phyloP scores from a whole-genome alignment of 257 asterid species.

The Salvia rosmarinus region DNA sequence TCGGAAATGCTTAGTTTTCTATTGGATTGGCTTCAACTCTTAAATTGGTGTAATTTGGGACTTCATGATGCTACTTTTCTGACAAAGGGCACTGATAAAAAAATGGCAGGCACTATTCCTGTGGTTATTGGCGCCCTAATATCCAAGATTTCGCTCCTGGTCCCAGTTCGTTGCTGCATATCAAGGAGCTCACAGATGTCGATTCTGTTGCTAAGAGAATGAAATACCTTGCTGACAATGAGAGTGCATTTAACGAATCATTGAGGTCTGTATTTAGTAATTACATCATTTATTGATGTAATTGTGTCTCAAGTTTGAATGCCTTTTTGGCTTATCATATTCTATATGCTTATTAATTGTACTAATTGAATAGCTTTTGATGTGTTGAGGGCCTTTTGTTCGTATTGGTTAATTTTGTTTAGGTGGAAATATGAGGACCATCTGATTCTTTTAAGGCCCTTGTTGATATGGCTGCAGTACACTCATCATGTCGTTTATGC shows the following conservation, averaged over 20 bases:
- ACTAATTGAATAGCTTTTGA: background rate
- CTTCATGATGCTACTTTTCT: constrained; percentile 36
- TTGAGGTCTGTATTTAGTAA: constrained; percentile 57
- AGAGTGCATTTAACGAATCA: constrained; percentile 68
- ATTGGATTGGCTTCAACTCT: background rate
- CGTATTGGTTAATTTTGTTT: constrained; percentile 20
- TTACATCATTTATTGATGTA: background rate
- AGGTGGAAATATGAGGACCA: constrained; percentile 97
- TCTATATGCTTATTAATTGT: background rate
- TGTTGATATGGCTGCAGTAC: constrained; percentile 99
- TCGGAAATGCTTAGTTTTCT: no score
- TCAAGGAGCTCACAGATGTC: constrained; percentile 68
- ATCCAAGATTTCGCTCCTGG: constrained; percentile 91
- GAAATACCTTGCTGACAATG: constrained; percentile 79
- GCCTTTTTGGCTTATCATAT: background rate
- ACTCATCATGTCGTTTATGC: constrained; percentile 98
- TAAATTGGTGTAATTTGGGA: constrained; percentile 1
- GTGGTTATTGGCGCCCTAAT: constrained; percentile 91
- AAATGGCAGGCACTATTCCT: constrained; percentile 73
- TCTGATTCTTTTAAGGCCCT: constrained; percentile 97
- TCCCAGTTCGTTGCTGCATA: constrained; percentile 71
- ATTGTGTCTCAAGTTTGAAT: constrained; percentile 2
- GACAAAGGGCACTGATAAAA: constrained; percentile 20
- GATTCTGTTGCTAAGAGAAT: constrained; percentile 74
- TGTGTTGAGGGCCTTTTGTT: background rate